These are phyloP conservation scores for Leishmania martiniquensis DNA, from an alignment of 208 protist genomes.

Conservation along the genomic window DNA sequence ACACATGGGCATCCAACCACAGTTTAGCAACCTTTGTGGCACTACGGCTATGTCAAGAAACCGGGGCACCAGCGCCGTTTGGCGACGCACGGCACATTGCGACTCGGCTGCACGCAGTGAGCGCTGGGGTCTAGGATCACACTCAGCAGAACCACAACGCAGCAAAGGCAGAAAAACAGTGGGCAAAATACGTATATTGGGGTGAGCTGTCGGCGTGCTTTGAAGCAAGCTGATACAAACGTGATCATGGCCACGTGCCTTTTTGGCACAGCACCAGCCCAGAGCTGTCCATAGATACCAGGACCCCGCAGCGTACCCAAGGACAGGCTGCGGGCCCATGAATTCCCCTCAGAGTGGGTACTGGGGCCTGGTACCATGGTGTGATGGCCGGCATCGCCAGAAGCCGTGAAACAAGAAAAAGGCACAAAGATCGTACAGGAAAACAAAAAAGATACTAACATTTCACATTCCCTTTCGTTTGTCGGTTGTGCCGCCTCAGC, in stretches of 20 bases:
- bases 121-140: neutral
- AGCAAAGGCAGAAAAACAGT: constrained; percentile 1
- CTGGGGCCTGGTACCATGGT: neutral
- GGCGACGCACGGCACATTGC: neutral
- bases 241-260: neutral
- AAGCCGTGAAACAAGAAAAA: constrained; percentile 19
- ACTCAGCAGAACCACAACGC: neutral
- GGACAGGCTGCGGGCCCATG: neutral
- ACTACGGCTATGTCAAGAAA: neutral
- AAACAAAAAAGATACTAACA: constrained; percentile 8
- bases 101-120: neutral
- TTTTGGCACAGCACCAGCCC: neutral
- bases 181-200: neutral
- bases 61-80: neutral
- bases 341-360: neutral
- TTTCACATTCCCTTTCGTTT: neutral
- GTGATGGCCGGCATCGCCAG: neutral
- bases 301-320: neutral
- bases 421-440: constrained; percentile 32
- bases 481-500: neutral
- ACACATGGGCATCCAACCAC: neutral
- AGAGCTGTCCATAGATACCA: neutral
- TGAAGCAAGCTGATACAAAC: neutral
- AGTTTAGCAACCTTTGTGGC: neutral
- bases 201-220: neutral